phyloP scores from a whole-genome alignment of 257 asterid genomes.

The Solanum clarkiae region DNA sequence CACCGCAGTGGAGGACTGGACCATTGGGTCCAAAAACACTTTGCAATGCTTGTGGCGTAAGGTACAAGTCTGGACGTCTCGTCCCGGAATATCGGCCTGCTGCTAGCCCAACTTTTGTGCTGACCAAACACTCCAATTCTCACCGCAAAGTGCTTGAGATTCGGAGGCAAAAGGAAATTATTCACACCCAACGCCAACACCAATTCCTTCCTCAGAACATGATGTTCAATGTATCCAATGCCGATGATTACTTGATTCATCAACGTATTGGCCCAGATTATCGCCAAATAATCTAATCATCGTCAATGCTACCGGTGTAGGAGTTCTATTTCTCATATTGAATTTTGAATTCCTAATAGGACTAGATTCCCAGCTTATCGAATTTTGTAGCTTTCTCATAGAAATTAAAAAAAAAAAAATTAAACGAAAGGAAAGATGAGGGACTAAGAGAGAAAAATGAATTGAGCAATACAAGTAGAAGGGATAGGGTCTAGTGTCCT shows the following conservation, averaged over 20 bases:
- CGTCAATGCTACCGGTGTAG: not conserved
- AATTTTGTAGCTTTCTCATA: slow-evolving; percentile 17
- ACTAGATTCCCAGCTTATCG: slow-evolving; percentile 34
- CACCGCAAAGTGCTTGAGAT: slow-evolving; percentile 83
- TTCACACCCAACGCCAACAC: slow-evolving; percentile 42
- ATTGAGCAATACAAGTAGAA: not conserved
- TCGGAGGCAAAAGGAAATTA: slow-evolving; percentile 69
- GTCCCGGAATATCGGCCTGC: slow-evolving; percentile 96
- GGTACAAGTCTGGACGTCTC: slow-evolving; percentile 88
- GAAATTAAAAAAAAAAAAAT: not conserved
- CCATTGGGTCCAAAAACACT: slow-evolving; percentile 94
- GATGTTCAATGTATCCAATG: slow-evolving; percentile 54
- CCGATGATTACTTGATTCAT: slow-evolving; percentile 76
- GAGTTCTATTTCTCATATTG: not conserved
- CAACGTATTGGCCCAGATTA: slow-evolving; percentile 74
- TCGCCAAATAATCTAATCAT: slow-evolving; percentile 48
- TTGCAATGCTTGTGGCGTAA: slow-evolving; percentile 86
- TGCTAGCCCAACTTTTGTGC: slow-evolving; percentile 80
- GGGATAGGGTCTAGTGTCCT: slow-evolving; percentile 14
- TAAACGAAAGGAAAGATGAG: not conserved
- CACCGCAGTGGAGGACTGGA: slow-evolving; percentile 97
- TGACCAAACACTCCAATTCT: slow-evolving; percentile 76
- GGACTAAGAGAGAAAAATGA: not conserved
- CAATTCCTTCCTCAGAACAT: slow-evolving; percentile 45
- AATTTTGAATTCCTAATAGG: slow-evolving; percentile 1